These are phyloP conservation scores for Carex scoparia DNA, from an alignment of 176 grass and related monocot species.

Conservation along the genomic window DNA sequence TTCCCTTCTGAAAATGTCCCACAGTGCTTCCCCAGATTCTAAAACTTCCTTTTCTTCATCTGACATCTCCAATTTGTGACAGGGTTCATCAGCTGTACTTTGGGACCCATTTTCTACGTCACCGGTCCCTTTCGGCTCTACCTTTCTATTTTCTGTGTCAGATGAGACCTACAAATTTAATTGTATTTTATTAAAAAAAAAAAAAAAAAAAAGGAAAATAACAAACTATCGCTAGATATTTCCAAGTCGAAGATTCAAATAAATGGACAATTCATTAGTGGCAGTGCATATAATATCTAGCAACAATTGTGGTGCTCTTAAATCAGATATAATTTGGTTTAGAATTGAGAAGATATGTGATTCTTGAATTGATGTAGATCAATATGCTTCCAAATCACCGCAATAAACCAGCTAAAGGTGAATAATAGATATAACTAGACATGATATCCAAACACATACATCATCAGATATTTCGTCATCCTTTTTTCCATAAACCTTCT, in stretches of 20 bases:
- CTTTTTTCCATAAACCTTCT: neutral
- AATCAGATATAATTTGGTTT: neutral
- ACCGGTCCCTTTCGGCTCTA: neutral
- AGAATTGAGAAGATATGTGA: neutral
- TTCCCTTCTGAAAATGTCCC: conserved; percentile 88
- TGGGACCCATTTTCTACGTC: neutral
- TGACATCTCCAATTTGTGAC: neutral
- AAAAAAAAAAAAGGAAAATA: too few species aligned
- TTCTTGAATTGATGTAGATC: neutral
- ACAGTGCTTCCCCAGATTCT: conserved; percentile 52
- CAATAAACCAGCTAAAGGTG: neutral
- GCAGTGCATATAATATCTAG: neutral
- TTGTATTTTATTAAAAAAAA: neutral
- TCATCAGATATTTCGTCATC: neutral
- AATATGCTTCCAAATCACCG: neutral
- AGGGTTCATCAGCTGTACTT: neutral
- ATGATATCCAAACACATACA: neutral
- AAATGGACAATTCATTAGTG: conserved; percentile 3
- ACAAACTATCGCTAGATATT: neutral
- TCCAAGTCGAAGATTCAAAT: neutral
- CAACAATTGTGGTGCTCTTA: neutral
- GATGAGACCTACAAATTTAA: neutral
- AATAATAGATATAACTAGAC: neutral
- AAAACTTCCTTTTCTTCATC: conserved; percentile 8
- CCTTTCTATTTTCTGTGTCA: neutral